Evolutionary conservation across 75 land plant genomes (phyloP).

Genomic region (Chamaecyparis obtusa): DNA sequence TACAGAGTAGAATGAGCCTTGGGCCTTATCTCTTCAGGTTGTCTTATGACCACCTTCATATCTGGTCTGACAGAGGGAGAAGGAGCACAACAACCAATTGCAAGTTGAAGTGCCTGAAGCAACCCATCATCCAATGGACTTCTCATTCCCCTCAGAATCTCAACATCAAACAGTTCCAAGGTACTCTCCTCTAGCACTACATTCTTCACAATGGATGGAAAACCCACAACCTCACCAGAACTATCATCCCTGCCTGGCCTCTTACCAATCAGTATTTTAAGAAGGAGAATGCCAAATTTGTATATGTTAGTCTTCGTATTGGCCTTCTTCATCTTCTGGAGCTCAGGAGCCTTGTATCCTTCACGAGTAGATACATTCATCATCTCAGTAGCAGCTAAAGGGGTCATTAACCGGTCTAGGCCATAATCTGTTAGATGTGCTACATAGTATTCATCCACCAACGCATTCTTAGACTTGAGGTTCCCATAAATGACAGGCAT

Average conservation of each 20-base stretch:
- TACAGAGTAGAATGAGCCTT: slow-evolving; percentile 11
- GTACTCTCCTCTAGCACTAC: slow-evolving; percentile 34
- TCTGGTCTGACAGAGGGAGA: slow-evolving; percentile 28
- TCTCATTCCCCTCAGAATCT: slow-evolving; percentile 22
- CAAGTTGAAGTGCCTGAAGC: slow-evolving; percentile 22
- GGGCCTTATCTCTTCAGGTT: slow-evolving; percentile 29
- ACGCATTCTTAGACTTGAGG: slow-evolving; percentile 37
- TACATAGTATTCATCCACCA: slow-evolving; percentile 32
- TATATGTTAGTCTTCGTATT: slow-evolving; percentile 28
- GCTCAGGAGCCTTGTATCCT: slow-evolving; percentile 26
- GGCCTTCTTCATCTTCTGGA: slow-evolving; percentile 23
- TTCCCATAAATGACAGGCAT: slow-evolving; percentile 30
- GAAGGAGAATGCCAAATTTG: slow-evolving; percentile 24
- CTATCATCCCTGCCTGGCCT: slow-evolving; percentile 10
- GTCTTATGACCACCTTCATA: slow-evolving; percentile 16
- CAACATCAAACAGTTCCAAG: slow-evolving; percentile 31
- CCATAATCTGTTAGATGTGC: slow-evolving; percentile 36
- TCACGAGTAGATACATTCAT: slow-evolving; percentile 23
- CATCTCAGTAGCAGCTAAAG: slow-evolving; percentile 10
- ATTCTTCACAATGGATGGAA: slow-evolving; percentile 27
- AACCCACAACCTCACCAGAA: slow-evolving; percentile 16
- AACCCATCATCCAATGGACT: slow-evolving; percentile 14
- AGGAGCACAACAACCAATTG: slow-evolving; percentile 39
- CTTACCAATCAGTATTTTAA: slow-evolving; percentile 23
- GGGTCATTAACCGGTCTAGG: slow-evolving; percentile 22